Base-by-base conservation (phyloP, 495 filamentous ascomycete species). In the Arthonia radiata region DNA sequence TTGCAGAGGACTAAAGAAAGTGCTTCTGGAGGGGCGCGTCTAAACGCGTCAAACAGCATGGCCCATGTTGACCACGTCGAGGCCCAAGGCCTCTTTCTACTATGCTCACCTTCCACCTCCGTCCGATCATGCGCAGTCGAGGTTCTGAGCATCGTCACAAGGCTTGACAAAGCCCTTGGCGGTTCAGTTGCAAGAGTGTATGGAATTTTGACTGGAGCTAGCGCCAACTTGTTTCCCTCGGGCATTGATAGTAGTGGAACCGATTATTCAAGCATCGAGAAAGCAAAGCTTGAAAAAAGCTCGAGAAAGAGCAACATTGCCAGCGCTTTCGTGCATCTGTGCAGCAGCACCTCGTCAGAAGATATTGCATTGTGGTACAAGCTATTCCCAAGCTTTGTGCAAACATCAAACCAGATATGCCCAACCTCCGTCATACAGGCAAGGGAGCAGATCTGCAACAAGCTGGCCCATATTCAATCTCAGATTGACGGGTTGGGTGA, bases 331-430 rank as follows among this genome's bases (percentile, higher is more conserved):
- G 74, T 93, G 17, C 82, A 94, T 42, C 62, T 99, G 17, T 92
- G 86, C 48, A 80, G 77, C 46, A 94, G 86, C 46, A 86, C 94
- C 34, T 70, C 86, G 11, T 78, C 79, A 3, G 90, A 93, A 39
- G 86, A 97, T 41, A 71, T 80, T 3, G 89, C 79, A 0, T 47
- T 99, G 24, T 99, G 86, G 86, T 82, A 86, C 41, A 93, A 93
- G 42, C 67, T 93, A 5, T 99, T 99, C 38, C 89, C 86, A 5
- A 94, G 90, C 43, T 64, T 99, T 16, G 73, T 94, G 23, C 67
- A 80, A 4, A 73, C 89, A 31, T 82, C 77, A 25, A 86, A 78
- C 37, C 77, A 94, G 42, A 69, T 72, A 24, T 93, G 83, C 40
- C 75, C 79, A 1, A 76, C 81, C 40, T 80, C 82, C 9, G 73